Conservation (phyloP, 2,329 filamentous ascomycete genomes). For the Sphaerostilbella broomeana region DNA sequence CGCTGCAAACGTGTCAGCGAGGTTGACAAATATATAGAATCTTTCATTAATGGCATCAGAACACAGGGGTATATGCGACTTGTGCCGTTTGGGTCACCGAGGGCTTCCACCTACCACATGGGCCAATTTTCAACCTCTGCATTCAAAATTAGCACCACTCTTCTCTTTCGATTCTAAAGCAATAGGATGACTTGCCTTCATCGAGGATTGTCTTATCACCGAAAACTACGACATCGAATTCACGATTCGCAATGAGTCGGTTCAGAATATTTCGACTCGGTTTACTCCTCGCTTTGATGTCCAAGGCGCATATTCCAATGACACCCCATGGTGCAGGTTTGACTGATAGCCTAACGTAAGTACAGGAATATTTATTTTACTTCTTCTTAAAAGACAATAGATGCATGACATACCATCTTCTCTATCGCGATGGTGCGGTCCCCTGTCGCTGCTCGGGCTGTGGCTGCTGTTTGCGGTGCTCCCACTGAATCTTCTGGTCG, state of each 20-base stretch:
- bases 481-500: conserved; percentile 69
- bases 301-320: conserved; percentile 91
- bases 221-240: conserved; percentile 96
- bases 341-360: conserved; percentile 21
- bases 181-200: conserved; percentile 53
- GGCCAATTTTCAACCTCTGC: conserved; percentile 89
- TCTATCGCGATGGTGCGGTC: conserved; percentile 48
- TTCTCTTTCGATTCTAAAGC: background rate
- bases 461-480: conserved; percentile 78
- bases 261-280: conserved; percentile 95
- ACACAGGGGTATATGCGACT: conserved; percentile 20
- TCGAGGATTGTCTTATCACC: conserved; percentile 98
- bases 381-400: background rate
- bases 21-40: background rate
- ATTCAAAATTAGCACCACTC: conserved; percentile 10
- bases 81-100: conserved; percentile 32
- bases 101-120: conserved; percentile 54
- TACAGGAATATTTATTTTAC: background rate
- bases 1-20: conserved; percentile 36
- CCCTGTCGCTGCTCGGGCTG: conserved; percentile 67
- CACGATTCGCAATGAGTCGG: conserved; percentile 77
- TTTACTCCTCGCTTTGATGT: conserved; percentile 94
- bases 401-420: conserved; percentile 41
- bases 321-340: conserved; percentile 57
- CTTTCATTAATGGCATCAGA: conserved; percentile 6